Base-by-base conservation (phyloP, 2,329 filamentous ascomycete genomes). In the Colletotrichum somersetense region DNA sequence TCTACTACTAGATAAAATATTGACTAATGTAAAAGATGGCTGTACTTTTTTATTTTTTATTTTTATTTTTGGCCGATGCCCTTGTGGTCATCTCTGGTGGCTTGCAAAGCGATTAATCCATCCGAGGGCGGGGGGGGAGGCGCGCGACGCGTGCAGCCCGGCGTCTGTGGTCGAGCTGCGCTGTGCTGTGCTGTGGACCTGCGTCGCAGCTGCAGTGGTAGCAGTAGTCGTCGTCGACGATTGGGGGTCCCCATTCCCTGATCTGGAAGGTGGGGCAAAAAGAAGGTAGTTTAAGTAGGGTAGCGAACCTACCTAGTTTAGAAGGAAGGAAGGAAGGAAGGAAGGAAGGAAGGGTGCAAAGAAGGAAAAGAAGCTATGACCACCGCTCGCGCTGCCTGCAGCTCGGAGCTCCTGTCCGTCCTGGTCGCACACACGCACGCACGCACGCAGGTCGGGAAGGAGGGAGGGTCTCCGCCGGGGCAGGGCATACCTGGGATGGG, bases 211-310 rank as follows among this genome's bases (percentile, higher is more conserved):
- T 56, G 53, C 53, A 35, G 53, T 38, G 46, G 50, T 18, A 46
- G 14, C 20, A 35, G 57, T 55, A 1, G 58, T 38, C 8, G 66
- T 63, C 46, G 58, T 67, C 23, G 11, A 33, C 33, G 42, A 35
- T 10, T 38, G 26, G 20, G 35, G 48, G 48, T 23, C 23, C 50
- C 68, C 20, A n/a, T 18, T 71, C 68, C 68, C 68, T 67, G 65
- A 71, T 71, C 42, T 59, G 68, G 68, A 67, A 71, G 35, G 68
- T 71, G 68, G 68, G 52, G 66, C 68, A 58, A 44, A 52, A 52
- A 30, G 46, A 46, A 46, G 46, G 33, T 30, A 26, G 30, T 30
- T 30, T 30, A 30, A 3, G 30, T 30, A 30, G 3, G 30, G 30
- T 20, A 52, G 6, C 23, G 23, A 26, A 18, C 23, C 44, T 11